Evolutionary conservation across 2,329 filamentous ascomycete genomes (phyloP).

Genomic region (Aspergillus neotritici): DNA sequence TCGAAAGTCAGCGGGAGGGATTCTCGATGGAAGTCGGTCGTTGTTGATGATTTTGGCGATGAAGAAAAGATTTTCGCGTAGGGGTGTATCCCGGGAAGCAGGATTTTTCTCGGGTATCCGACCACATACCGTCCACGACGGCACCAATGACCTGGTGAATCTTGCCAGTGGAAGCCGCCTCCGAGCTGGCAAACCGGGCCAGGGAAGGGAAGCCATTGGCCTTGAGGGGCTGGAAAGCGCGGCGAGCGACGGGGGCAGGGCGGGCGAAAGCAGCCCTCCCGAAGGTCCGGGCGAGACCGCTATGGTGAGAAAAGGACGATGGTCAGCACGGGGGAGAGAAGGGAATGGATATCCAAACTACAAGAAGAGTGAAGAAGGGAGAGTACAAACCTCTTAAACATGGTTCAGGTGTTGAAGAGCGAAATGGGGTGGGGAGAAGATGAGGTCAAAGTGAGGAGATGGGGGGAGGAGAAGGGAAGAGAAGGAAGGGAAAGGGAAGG

Average conservation of each 20-base stretch:
- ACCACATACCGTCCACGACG: conserved; percentile 85
- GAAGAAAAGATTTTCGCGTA: conserved; percentile 40
- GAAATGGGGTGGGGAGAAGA: conserved; percentile 28
- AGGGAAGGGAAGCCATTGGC: conserved; percentile 55
- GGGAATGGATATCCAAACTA: conserved; percentile 11
- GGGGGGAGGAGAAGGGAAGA: conserved; percentile 22
- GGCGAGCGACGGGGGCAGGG: conserved; percentile 50
- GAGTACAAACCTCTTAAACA: conserved; percentile 57
- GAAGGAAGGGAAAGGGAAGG: conserved; percentile 28
- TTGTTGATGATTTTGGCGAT: conserved; percentile 30
- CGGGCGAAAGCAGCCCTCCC: conserved; percentile 55
- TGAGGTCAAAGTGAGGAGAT: conserved; percentile 30
- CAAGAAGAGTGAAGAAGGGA: conserved; percentile 10
- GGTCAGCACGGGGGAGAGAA: conserved; percentile 9
- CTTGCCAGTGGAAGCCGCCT: conserved; percentile 55
- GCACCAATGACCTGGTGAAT: conserved; percentile 89
- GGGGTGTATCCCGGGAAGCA: not conserved
- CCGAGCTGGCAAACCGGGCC: conserved; percentile 58
- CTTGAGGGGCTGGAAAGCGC: conserved; percentile 53
- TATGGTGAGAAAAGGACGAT: conserved; percentile 31
- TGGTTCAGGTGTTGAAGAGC: conserved; percentile 48
- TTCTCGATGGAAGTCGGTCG: conserved; percentile 21
- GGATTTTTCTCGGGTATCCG: conserved; percentile 18
- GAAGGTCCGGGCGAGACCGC: conserved; percentile 62
- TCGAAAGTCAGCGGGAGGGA: conserved; percentile 26